phyloP scores from a whole-genome alignment of 331 rosid species.

The Malus hybrid region DNA sequence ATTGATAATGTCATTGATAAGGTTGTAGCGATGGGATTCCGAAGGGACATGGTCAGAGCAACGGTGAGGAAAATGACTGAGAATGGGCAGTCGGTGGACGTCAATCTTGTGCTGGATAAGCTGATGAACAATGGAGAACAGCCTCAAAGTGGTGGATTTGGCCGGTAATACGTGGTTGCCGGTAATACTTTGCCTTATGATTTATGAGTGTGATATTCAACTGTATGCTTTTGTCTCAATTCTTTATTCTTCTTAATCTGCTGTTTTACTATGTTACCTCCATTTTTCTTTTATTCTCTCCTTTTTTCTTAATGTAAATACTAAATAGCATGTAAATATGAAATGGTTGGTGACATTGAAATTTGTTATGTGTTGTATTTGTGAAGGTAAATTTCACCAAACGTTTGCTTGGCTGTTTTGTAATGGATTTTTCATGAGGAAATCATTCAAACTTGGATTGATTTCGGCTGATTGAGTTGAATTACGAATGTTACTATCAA shows the following conservation, averaged over 20 bases:
- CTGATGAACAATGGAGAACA: constrained; percentile 27
- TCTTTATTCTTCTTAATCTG: background rate
- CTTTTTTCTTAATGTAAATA: background rate
- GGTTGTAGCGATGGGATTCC: constrained; percentile 44
- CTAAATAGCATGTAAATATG: background rate
- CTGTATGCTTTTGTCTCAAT: background rate
- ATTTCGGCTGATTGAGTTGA: too few relatives aligned
- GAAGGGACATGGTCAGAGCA: constrained; percentile 40
- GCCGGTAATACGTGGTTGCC: background rate
- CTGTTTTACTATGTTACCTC: background rate
- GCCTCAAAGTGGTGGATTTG: background rate
- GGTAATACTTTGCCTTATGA: background rate
- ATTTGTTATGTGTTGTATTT: background rate
- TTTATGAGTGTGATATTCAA: background rate
- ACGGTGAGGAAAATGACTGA: constrained; percentile 27
- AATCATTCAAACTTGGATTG: background rate
- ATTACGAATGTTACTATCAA: too few relatives aligned
- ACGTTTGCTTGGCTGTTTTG: background rate
- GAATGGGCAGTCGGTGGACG: constrained; percentile 32
- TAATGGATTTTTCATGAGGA: background rate
- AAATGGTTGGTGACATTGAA: background rate
- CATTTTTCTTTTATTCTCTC: background rate
- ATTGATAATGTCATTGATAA: constrained; percentile 29
- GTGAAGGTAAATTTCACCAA: background rate
- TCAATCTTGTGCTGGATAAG: constrained; percentile 34